Evolutionary conservation across 2,329 filamentous ascomycete species (phyloP), one percentile per base, ranked within the genome.

Genomic region (Trichoderma harzianum): DNA sequence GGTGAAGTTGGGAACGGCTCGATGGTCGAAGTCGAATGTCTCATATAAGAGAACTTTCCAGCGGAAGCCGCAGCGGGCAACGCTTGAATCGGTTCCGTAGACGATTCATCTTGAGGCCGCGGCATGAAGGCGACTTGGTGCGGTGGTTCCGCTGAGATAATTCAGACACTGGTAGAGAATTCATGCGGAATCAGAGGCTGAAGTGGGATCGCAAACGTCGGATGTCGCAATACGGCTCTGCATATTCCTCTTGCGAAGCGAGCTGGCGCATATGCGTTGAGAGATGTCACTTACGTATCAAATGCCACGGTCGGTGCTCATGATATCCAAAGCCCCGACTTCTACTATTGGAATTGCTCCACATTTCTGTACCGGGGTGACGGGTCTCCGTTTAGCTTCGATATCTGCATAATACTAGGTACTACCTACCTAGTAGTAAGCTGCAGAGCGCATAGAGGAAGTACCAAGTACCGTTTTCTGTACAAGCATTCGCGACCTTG

Each of bases 1-100:
- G 83, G 83, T 39, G 86, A 84, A 69, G 86, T 79, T 47, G 84
- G 80, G 43, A 85, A 78, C 24, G 83, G 82, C 73, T 85, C 81
- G 76, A 85, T 79, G 72, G 86, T 82, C 60, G 89, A 85, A 73
- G 87, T 83, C 43, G 88, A 85, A 75, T 89, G 86, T 69, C 91
- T 88, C 75, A 85, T 84, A 83, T 91, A 93, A 74, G 89, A 87
- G 72, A 90, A 78, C 77, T 85, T 89, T 79, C 87, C 77, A 74
- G 84, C 79, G 73, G 91, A 88, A 76, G 89, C 86, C 75, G 90
- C 90, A 78, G 89, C 84, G 78, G 92, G 90, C 81, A 92, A 87
- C 78, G 91, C 88, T 81, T 91, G 89, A 82, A 92, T 88, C 80
- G 91, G 89, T 82, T 91, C 88, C 83, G 88, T 85, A 77, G 89